Conservation (phyloP, 495 filamentous ascomycete species). For the Aspergillus sclerotioniger region DNA sequence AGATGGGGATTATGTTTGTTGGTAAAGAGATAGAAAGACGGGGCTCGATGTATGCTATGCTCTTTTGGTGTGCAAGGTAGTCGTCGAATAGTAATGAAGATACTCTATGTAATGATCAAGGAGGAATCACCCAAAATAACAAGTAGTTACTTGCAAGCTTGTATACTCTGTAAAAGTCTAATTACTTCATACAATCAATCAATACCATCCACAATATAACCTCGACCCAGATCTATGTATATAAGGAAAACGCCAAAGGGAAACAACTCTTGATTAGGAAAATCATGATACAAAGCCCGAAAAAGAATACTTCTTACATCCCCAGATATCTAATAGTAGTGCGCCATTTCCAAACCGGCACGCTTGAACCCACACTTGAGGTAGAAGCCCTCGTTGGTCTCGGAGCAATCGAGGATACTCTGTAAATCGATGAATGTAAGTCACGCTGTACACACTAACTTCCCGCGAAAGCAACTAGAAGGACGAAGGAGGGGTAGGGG, state of each 20-base stretch:
- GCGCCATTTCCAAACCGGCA: conserved; percentile 94
- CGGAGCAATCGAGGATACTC: conserved; percentile 73
- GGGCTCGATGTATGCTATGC: too few species aligned
- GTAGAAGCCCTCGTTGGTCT: conserved; percentile 95
- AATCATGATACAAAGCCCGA: not conserved
- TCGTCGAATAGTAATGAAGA: too few species aligned
- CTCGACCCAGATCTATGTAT: not conserved
- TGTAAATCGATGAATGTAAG: conserved; percentile 25
- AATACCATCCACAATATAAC: not conserved
- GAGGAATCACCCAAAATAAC: too few species aligned
- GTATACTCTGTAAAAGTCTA: not conserved
- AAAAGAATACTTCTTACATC: not conserved
- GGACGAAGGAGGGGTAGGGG: conserved; percentile 4
- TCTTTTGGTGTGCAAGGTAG: too few species aligned
- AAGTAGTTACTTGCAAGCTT: not conserved
- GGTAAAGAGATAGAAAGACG: too few species aligned
- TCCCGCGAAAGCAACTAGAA: not conserved
- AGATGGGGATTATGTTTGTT: too few species aligned
- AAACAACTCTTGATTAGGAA: too few species aligned
- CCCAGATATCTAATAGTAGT: conserved; percentile 74
- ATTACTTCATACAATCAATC: not conserved
- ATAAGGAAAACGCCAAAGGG: too few species aligned
- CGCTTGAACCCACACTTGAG: conserved; percentile 96
- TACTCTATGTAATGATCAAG: too few species aligned
- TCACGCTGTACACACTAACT: not conserved